These are phyloP conservation scores for Gossypium laxum DNA, from an alignment of 441 rosid species.

Conservation along the genomic window DNA sequence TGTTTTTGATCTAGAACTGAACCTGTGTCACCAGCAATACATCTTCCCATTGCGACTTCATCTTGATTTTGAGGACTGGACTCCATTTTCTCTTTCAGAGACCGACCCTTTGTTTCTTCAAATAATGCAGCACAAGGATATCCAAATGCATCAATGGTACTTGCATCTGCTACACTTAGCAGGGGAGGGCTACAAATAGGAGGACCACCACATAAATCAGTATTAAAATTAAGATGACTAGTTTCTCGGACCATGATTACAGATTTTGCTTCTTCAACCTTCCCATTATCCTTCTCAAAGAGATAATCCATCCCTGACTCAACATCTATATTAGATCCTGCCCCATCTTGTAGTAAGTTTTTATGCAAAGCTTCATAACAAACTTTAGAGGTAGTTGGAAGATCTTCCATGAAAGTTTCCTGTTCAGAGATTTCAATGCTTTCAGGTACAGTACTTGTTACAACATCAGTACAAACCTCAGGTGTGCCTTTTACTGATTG, in stretches of 20 bases:
- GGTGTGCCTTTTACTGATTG: constrained; percentile 7
- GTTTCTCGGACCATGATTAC: constrained; percentile 4
- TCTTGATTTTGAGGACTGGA: constrained; percentile 5
- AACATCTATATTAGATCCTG: constrained; percentile 5
- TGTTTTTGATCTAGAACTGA: constrained; percentile 1
- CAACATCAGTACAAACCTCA: constrained; percentile 11
- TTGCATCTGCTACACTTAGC: not conserved
- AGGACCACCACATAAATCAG: constrained; percentile 10
- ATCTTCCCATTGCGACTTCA: constrained; percentile 12
- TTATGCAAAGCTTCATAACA: constrained; percentile 6
- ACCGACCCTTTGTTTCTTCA: constrained; percentile 17
- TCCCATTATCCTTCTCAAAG: not conserved
- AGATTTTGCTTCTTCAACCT: constrained; percentile 16
- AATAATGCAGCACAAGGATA: constrained; percentile 3
- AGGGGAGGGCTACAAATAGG: not conserved
- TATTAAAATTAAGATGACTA: not conserved
- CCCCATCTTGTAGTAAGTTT: constrained; percentile 2
- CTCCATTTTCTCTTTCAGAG: constrained; percentile 18
- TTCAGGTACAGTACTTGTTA: constrained; percentile 1
- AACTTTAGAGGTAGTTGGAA: constrained; percentile 5
- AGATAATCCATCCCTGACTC: constrained; percentile 6
- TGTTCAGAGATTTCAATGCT: constrained; percentile 14
- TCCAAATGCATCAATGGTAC: constrained; percentile 9
- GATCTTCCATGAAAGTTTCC: not conserved
- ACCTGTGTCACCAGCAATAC: constrained; percentile 13